A percentile compares a stretch with the other conserved stretches of the same genome.
Conservation (phyloP, 495 filamentous ascomycete genomes). For the Polyplosphaeria fusca region DNA sequence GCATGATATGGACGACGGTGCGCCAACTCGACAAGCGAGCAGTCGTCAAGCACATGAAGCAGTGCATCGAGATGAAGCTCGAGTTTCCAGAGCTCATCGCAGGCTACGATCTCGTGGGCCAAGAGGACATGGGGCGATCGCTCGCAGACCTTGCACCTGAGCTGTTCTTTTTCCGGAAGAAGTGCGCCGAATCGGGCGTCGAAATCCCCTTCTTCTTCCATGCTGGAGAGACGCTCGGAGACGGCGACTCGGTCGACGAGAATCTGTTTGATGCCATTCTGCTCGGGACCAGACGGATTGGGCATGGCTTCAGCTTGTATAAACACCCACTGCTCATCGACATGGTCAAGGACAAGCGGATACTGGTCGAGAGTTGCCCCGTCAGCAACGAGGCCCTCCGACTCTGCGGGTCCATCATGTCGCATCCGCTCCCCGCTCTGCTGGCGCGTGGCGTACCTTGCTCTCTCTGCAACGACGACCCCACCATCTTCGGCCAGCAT, state of each 20-base stretch:
- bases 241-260: slow-evolving; percentile 70
- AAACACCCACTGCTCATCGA: slow-evolving; percentile 88
- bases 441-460: slow-evolving; percentile 78
- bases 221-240: slow-evolving; percentile 79
- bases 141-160: slow-evolving; percentile 75
- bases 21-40: slow-evolving; percentile 59
- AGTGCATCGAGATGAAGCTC: slow-evolving; percentile 76
- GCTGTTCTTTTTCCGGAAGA: slow-evolving; percentile 88
- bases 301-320: slow-evolving; percentile 81
- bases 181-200: slow-evolving; percentile 70
- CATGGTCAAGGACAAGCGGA: slow-evolving; percentile 80
- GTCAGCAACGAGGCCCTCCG: slow-evolving; percentile 82
- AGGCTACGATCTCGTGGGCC: slow-evolving; percentile 85
- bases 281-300: slow-evolving; percentile 82
- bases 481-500: slow-evolving; percentile 74
- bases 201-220: slow-evolving; percentile 97
- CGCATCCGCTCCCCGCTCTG: slow-evolving; percentile 78
- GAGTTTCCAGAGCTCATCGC: slow-evolving; percentile 75
- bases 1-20: slow-evolving; percentile 83
- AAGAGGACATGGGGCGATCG: slow-evolving; percentile 74
- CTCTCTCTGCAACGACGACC: slow-evolving; percentile 80
- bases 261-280: slow-evolving; percentile 90
- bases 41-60: slow-evolving; percentile 75
- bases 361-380: slow-evolving; percentile 83
- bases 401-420: slow-evolving; percentile 69